A percentile compares a stretch with the other conserved stretches of the same genome.
Evolutionary conservation across 345 rosid genomes (phyloP).

Genomic region (Stellera chamaejasme): DNA sequence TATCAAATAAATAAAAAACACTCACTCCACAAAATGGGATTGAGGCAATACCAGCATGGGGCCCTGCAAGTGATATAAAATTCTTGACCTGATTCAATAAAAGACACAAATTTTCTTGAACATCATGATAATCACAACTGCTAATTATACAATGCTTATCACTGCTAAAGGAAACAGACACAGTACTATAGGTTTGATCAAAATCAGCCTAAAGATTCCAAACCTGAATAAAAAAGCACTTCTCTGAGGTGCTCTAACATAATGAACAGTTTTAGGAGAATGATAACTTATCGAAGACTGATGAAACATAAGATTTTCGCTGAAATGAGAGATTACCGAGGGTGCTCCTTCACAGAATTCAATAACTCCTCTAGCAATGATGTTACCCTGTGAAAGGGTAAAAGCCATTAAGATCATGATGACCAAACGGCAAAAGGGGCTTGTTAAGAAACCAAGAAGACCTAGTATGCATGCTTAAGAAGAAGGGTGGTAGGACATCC

Average conservation of each 20-base stretch:
- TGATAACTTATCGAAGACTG: neutral
- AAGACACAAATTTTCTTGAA: no score
- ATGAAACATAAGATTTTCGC: neutral
- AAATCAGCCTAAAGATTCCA: no score
- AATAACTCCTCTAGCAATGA: slow-evolving; percentile 68
- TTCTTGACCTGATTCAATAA: slow-evolving; percentile 45
- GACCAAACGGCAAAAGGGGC: neutral
- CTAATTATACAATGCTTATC: no score
- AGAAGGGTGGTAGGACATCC: no score
- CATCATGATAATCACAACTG: no score
- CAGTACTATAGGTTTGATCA: no score
- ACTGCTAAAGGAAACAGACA: no score
- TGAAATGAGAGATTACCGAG: slow-evolving; percentile 40
- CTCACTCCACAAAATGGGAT: slow-evolving; percentile 76
- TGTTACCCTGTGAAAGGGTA: slow-evolving; percentile 41
- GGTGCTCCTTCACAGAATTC: slow-evolving; percentile 90
- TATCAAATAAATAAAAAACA: slow-evolving; percentile 3
- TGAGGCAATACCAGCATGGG: slow-evolving; percentile 84
- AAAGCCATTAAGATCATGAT: neutral
- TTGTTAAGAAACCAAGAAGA: neutral
- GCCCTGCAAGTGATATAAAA: slow-evolving; percentile 69
- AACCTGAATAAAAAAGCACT: no score
- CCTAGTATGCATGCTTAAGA: no score
- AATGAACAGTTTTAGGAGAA: no score
- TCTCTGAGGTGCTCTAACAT: no score